These are phyloP conservation scores for Rhizopus stolonifer DNA, from an alignment of 371 early-diverging fungal genomes.

Conservation along the genomic window DNA sequence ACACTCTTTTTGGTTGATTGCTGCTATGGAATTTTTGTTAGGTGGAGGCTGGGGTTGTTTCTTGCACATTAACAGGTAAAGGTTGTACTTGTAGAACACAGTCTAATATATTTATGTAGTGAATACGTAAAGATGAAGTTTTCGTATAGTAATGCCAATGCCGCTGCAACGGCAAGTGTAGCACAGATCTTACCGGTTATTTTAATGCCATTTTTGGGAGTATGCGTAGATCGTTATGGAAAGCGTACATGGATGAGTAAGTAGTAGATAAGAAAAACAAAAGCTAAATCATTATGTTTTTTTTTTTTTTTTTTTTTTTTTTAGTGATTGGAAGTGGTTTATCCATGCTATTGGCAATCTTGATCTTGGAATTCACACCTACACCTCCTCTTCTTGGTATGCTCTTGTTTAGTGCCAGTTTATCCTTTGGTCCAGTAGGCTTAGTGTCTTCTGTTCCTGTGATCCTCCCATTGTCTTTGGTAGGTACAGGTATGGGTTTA, in stretches of 20 bases:
- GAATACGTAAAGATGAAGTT: slow-evolving; percentile 63
- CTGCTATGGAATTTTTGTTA: slow-evolving; percentile 52
- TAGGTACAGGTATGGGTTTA: slow-evolving; percentile 66
- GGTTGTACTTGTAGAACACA: too few species aligned
- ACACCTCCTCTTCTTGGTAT: slow-evolving; percentile 55
- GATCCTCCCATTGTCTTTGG: slow-evolving; percentile 50
- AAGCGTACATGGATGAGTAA: slow-evolving; percentile 48
- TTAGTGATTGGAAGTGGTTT: slow-evolving; percentile 44
- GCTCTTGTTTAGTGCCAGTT: slow-evolving; percentile 56
- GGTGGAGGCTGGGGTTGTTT: slow-evolving; percentile 70
- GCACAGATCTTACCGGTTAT: slow-evolving; percentile 67
- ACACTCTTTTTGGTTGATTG: slow-evolving; percentile 59
- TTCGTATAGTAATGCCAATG: slow-evolving; percentile 44
- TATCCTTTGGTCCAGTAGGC: slow-evolving; percentile 63
- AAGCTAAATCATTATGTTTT: background rate
- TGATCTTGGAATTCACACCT: slow-evolving; percentile 48
- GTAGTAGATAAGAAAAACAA: slow-evolving; percentile 1
- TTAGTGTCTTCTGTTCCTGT: slow-evolving; percentile 64
- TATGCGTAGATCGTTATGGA: slow-evolving; percentile 57
- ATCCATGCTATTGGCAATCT: slow-evolving; percentile 40
- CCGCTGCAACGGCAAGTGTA: slow-evolving; percentile 62
- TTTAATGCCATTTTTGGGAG: slow-evolving; percentile 60
- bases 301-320: slow-evolving; percentile 4
- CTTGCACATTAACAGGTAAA: slow-evolving; percentile 61
- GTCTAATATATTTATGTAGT: slow-evolving; percentile 28